Conservation (phyloP, 495 filamentous ascomycete genomes). For the Endocarpon pusillum region DNA sequence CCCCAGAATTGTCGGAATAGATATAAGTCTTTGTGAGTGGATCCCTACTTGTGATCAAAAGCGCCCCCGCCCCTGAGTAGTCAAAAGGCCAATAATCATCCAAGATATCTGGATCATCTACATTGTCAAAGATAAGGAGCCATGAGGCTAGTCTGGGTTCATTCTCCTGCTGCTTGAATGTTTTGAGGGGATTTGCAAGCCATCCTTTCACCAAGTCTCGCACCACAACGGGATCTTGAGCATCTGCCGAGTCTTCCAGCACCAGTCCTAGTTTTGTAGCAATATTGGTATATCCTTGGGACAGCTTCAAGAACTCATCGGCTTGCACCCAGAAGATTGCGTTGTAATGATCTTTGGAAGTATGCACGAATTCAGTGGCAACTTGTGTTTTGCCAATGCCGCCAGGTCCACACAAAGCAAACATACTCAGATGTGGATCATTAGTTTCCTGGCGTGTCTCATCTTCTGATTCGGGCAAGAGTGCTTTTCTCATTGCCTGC, state of each 20-base stretch:
- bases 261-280: constrained; percentile 14
- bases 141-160: constrained; percentile 8
- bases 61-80: constrained; percentile 11
- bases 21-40: constrained; percentile 7
- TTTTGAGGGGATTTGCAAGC: constrained; percentile 12
- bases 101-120: constrained; percentile 17
- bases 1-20: neutral
- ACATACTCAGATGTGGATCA: constrained; percentile 5
- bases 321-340: constrained; percentile 26
- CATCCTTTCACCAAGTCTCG: constrained; percentile 20
- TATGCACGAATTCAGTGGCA: constrained; percentile 16
- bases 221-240: constrained; percentile 14
- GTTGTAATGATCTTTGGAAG: constrained; percentile 17
- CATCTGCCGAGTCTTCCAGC: constrained; percentile 15
- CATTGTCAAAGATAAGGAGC: constrained; percentile 27
- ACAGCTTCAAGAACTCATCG: constrained; percentile 18
- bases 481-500: neutral
- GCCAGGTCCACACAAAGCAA: constrained; percentile 21
- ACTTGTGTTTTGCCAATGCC: constrained; percentile 27
- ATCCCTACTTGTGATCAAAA: constrained; percentile 24
- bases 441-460: too few species aligned
- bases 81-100: constrained; percentile 18
- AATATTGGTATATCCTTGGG: constrained; percentile 15
- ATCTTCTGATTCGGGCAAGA: too few species aligned
- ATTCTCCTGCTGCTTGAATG: constrained; percentile 8